Evolutionary conservation across 2,329 filamentous ascomycete genomes (phyloP).

Genomic region (Chaetoscypha palmicola): DNA sequence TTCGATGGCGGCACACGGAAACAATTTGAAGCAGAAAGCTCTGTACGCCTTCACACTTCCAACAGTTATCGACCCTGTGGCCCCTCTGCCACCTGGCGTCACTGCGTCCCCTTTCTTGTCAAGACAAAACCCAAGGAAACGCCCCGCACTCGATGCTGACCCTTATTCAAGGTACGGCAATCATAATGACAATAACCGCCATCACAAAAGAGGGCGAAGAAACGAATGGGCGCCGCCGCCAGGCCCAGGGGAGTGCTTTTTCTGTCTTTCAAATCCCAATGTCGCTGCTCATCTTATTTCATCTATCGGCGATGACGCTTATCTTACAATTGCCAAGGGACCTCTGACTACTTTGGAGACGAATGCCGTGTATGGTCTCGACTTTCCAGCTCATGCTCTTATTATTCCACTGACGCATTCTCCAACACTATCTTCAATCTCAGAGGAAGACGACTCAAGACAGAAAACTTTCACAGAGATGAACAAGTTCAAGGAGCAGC

Average conservation of each 20-base stretch:
- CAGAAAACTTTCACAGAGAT: slow-evolving; percentile 68
- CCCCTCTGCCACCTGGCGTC: slow-evolving; percentile 58
- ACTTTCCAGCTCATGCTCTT: slow-evolving; percentile 78
- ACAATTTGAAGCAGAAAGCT: slow-evolving; percentile 68
- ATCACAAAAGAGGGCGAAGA: slow-evolving; percentile 40
- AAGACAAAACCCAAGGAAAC: slow-evolving; percentile 50
- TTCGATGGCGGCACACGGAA: slow-evolving; percentile 74
- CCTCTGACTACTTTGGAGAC: slow-evolving; percentile 68
- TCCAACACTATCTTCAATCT: slow-evolving; percentile 64
- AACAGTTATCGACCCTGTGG: slow-evolving; percentile 49
- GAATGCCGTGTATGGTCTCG: slow-evolving; percentile 56
- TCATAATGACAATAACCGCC: slow-evolving; percentile 35
- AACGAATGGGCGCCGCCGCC: slow-evolving; percentile 50
- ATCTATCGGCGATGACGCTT: slow-evolving; percentile 79
- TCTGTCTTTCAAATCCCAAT: slow-evolving; percentile 84
- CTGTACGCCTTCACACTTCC: slow-evolving; percentile 74
- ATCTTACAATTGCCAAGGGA: slow-evolving; percentile 87
- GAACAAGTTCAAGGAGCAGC: slow-evolving; percentile 66
- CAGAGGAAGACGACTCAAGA: slow-evolving; percentile 45
- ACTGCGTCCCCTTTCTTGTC: slow-evolving; percentile 68
- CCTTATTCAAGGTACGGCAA: slow-evolving; percentile 50
- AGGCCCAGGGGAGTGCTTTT: slow-evolving; percentile 80
- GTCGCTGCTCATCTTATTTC: slow-evolving; percentile 82
- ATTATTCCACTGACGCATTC: slow-evolving; percentile 84
- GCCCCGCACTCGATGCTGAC: slow-evolving; percentile 37